Conservation (phyloP, 176 grass and related monocot species). For the Ananas comosus region DNA sequence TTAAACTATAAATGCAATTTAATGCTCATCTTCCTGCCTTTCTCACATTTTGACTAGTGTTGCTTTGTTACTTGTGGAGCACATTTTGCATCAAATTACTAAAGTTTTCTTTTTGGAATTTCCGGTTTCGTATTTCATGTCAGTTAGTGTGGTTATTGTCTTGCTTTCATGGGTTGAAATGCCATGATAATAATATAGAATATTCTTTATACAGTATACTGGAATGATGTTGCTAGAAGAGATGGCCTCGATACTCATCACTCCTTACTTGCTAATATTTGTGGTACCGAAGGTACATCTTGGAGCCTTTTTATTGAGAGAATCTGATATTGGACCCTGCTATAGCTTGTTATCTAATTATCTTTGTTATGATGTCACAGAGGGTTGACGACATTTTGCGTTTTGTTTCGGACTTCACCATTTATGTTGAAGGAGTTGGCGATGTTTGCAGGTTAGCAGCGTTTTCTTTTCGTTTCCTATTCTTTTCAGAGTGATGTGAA, state of each 20-base stretch:
- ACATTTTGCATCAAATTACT: no score
- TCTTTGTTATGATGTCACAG: constrained; percentile 28
- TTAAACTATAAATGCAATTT: neutral
- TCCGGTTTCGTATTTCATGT: no score
- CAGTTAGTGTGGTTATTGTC: no score
- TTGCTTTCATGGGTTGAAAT: neutral
- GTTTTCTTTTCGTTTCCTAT: neutral
- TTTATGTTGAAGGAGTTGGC: constrained; percentile 91
- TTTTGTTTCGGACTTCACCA: constrained; percentile 93
- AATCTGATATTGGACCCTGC: neutral
- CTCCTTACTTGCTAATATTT: constrained; percentile 89
- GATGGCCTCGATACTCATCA: constrained; percentile 90
- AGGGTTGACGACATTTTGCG: constrained; percentile 83
- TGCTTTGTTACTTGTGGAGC: no score
- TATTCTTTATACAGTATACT: constrained; percentile 60
- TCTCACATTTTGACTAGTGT: no score
- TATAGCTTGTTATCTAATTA: neutral
- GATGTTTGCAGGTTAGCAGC: constrained; percentile 81
- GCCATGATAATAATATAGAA: neutral
- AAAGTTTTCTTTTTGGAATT: no score
- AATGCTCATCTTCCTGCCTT: no score
- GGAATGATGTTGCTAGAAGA: constrained; percentile 95
- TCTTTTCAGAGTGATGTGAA: constrained; percentile 21
- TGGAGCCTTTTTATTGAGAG: constrained; percentile 12
- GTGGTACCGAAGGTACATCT: constrained; percentile 76